Evolutionary conservation across 1,284 basidiomycete species (phyloP), one percentile per base, ranked within the genome.

Genomic region (Wallemia ichthyophaga): DNA sequence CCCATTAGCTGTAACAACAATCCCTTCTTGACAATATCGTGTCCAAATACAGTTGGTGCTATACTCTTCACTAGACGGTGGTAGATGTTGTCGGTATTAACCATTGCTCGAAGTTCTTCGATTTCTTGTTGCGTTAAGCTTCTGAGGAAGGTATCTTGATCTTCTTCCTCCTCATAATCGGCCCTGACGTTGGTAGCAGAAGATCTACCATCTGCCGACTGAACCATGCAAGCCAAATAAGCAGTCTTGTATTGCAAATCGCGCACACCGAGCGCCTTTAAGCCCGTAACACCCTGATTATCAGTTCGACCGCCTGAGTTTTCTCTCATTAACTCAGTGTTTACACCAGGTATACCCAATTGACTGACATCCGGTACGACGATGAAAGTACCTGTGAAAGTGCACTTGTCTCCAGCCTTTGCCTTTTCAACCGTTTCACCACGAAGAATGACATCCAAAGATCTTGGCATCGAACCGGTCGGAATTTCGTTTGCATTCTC

Each of bases 401-500:
- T 82, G 69, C 89, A 95, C 71, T 95, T 96, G 72, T 99, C 94
- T 65, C 94, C 94, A 0, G 94, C 92, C 70, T 99, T 99, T 27
- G 92, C 94, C 24, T 86, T 79, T 69, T 98, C 94, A 26, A 98
- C 94, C 63, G 95, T 78, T 67, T 98, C 94, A 9, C 82, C 82
- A 31, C 94, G 84, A 15, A 98, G 78, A 62, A 98, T 88, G 32
- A 98, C 91, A 68, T 98, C 94, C 59, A 99, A 73, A 71, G 72
- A 74, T 33, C 92, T 80, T n/a, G 91, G 91, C 92, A 96, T 99
- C 9, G 83, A 87, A 1, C 94, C 94, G 0, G 92, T 98, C 0
- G 94, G 94, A 62, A 99, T 98, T 71, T 98, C 92, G 57, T 91
- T 94, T 15, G 92, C 83, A 67, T 98, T 98, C 72, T 98, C 94